Base-by-base conservation (phyloP, 106 monocot genomes). In the Apostasia shenzhenica region DNA sequence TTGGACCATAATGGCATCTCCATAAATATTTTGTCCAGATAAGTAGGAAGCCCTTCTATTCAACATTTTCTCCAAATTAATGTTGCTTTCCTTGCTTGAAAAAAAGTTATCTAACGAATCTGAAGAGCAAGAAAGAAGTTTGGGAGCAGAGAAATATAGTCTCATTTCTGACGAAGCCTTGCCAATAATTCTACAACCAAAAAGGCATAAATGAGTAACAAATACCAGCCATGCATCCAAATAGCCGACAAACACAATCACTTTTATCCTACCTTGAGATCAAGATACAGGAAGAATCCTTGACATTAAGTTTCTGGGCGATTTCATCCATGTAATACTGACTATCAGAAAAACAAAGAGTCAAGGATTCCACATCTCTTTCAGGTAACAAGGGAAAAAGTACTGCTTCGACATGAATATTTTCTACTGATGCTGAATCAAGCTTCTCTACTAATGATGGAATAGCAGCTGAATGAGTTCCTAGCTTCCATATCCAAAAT, bases 91-190 rank as follows among this genome's bases (percentile, higher is more conserved):
- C 14, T 2, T 53, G 69, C 68, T 55, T 48, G 41, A 55, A 43
- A 48, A 42, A 48, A 59, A 46, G 55, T 82, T 73, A 45, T 48
- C 11, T 54, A 72, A 76, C 48, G 76, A 73, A 68, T 71, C 63
- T 55, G 73, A 75, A 76, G 70, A 45, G 4, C 66, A 54, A 46
- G 43, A 4, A 68, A 37, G 59, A 56, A 51, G 4, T 61, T 75
- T 67, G 57, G 79, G 85, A 70, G 67, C 59, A 57, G 80, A 63
- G 49, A 92, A 99, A 63, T 90, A 90, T 38, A 99, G 78, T 66
- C 80, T 87, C 83, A 86, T 90, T 55, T 99, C 97, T 59, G 90
- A 92, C 45, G 97, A 90, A 40, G 90, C 81, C 83, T 83, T 99
- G 52, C 97, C 97, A 71, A 97, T 54, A 59, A 74, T 78, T 80